Evolutionary conservation across 306 rosid genomes (phyloP), one percentile per base, ranked within the genome.

Genomic region (Dryas alaskensis): DNA sequence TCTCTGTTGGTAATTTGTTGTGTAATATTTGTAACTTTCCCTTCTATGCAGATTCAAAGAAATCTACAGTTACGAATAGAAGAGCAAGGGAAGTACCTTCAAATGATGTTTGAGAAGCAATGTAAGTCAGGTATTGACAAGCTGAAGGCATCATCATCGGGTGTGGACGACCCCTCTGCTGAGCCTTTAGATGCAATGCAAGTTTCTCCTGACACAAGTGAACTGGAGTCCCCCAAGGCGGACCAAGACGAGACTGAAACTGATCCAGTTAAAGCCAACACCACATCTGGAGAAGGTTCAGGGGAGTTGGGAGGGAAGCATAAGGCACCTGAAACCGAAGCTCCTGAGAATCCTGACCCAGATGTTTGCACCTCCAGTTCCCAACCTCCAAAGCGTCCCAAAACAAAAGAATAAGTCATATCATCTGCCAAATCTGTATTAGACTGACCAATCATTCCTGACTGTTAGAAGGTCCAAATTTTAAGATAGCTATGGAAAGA

Each of bases 51-150:
- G 96, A 90, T 90, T 76, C 99, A 95, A 89, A 86, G 99, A 83
- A 95, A 86, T 83, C 87, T 95, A 71, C 99, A 95, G 84, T 67
- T 95, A 83, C 87, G 99, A 71, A 92, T 95, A 77, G 99, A 95
- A 89, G 99, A 95, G 76, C 99, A 95, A 76, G 99, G 99, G 70
- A 87, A 86, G 85, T 84, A 76, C 81, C 96, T 95, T 69, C 99
- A 95, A 71, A 92, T 84, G 96, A 92, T 95, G 93, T 92, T 95
- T 77, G 98, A 95, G 86, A 87, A 91, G 80, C 98, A 93, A 73
- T 81, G 84, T 83, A 80, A 84, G 68, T 64, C 90, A 1, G 75
- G 85, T 44, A 57, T 58, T 54, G 82, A 81, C 72, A 78, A 67
- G 79, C 63, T 69, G 5, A 87, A 82, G 70, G 48, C 69, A 53